phyloP scores from a whole-genome alignment of 352 stramenopile genomes.

The Globisporangium parvum region DNA sequence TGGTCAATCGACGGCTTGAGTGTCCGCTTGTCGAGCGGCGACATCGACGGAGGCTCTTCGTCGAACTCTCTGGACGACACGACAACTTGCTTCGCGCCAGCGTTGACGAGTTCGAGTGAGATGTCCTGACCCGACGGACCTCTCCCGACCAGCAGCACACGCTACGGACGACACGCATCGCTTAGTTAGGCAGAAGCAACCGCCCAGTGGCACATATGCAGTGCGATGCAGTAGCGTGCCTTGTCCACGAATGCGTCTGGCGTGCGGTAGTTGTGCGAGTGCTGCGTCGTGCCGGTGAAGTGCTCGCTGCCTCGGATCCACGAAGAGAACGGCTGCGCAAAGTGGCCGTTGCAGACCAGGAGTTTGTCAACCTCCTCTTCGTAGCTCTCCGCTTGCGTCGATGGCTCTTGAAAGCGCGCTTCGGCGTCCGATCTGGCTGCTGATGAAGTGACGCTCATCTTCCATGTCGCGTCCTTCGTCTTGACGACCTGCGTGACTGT shows the following conservation, averaged over 20 bases:
- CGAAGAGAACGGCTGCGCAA: slow-evolving; percentile 44
- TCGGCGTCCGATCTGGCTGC: slow-evolving; percentile 5
- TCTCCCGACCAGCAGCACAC: slow-evolving; percentile 57
- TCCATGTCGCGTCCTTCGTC: not conserved
- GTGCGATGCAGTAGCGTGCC: not conserved
- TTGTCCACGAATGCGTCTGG: slow-evolving; percentile 38
- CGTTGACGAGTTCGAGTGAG: slow-evolving; percentile 53
- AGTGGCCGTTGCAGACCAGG: slow-evolving; percentile 76
- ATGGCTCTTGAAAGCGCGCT: slow-evolving; percentile 24
- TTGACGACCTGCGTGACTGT: slow-evolving; percentile 48
- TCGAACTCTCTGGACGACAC: slow-evolving; percentile 50
- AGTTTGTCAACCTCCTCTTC: slow-evolving; percentile 70
- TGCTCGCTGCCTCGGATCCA: slow-evolving; percentile 48
- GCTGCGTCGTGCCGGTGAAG: slow-evolving; percentile 30
- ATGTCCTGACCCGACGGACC: slow-evolving; percentile 76
- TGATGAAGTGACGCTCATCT: slow-evolving; percentile 17
- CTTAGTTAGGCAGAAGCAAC: too few species aligned
- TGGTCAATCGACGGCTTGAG: slow-evolving; percentile 53
- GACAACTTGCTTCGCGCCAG: slow-evolving; percentile 40
- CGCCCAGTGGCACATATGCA: not conserved
- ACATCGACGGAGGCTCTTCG: slow-evolving; percentile 12
- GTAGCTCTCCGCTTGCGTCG: slow-evolving; percentile 35
- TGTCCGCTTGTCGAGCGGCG: slow-evolving; percentile 26
- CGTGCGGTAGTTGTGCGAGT: slow-evolving; percentile 57
- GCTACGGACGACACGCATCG: slow-evolving; percentile 14